These are phyloP conservation scores for Selaginella moellendorffii DNA, from an alignment of 75 land plant species.

Conservation along the genomic window DNA sequence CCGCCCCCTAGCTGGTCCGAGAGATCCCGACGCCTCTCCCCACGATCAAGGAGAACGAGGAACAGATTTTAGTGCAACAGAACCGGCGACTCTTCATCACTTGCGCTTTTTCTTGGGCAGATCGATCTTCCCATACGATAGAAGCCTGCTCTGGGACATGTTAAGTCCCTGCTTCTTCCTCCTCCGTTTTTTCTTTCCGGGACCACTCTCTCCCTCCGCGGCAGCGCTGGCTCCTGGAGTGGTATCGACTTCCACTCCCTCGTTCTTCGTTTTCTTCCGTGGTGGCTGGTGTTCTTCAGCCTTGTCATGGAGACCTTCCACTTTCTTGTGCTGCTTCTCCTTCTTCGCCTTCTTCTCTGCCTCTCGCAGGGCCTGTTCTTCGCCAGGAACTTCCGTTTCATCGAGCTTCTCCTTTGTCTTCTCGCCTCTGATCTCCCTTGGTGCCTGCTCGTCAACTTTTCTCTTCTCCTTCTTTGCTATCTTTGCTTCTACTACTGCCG, in stretches of 20 bases:
- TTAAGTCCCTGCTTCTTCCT: constrained; percentile 25
- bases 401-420: background rate
- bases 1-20: no score
- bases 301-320: no score
- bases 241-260: background rate
- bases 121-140: constrained; percentile 42
- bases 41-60: no score
- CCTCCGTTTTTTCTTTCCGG: constrained; percentile 22
- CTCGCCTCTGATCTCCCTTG: background rate
- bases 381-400: background rate
- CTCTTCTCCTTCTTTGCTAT: no score
- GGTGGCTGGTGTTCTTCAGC: no score
- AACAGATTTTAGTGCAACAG: background rate
- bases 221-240: constrained; percentile 1
- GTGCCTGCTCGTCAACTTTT: constrained; percentile 13
- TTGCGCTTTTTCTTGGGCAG: constrained; percentile 15
- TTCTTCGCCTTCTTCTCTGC: background rate
- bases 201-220: background rate
- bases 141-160: constrained; percentile 31
- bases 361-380: background rate
- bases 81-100: background rate
- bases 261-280: constrained; percentile 14
- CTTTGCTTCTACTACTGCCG: no score
- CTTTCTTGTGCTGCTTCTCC: background rate
- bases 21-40: no score